Conservation (phyloP, 352 stramenopile genomes). For the Pythium phragmitis region DNA sequence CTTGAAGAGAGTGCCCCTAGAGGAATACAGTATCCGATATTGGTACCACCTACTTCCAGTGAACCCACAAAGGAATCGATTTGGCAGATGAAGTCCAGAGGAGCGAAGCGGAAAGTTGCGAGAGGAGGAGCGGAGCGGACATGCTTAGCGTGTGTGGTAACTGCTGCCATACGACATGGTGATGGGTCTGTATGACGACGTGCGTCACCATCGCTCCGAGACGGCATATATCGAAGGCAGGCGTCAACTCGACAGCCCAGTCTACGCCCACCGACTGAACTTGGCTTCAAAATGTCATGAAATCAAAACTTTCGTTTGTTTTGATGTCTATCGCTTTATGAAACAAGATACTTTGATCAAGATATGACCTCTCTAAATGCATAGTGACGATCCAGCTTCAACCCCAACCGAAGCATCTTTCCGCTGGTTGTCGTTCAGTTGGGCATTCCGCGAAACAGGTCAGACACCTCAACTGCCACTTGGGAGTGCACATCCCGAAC, state of each 20-base stretch:
- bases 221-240: not conserved
- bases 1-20: no score
- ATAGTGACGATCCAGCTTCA: not conserved
- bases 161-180: no score
- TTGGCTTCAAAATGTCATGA: not conserved
- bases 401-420: not conserved
- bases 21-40: no score
- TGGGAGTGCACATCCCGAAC: no score
- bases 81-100: no score
- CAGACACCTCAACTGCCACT: not conserved
- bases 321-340: not conserved
- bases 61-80: no score
- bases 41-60: no score
- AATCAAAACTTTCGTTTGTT: not conserved
- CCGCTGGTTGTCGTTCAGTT: not conserved
- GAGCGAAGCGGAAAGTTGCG: not conserved
- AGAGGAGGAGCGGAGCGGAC: not conserved
- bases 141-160: no score
- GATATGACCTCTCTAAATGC: not conserved
- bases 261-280: constrained; percentile 1
- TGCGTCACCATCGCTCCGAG: no score
- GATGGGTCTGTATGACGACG: not conserved
- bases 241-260: constrained; percentile 20
- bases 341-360: not conserved
- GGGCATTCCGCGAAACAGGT: not conserved